Evolutionary conservation across 2,329 filamentous ascomycete species (phyloP).

Genomic region (Dendrostoma leiphaemia): DNA sequence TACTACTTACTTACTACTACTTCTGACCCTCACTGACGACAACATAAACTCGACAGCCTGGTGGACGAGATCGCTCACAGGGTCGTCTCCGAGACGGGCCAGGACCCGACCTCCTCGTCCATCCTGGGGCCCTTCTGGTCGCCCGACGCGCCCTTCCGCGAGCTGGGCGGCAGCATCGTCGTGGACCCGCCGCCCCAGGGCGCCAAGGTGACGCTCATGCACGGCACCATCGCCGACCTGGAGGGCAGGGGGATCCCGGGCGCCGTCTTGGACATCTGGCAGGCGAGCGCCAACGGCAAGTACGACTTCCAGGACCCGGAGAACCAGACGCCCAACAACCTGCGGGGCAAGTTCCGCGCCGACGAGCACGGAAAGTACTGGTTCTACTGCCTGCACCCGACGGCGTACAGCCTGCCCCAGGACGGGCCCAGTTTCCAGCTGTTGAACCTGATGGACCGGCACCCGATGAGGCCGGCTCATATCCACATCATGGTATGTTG

Average conservation of each 20-base stretch:
- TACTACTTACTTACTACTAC: no score
- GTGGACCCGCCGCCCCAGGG: conserved; percentile 34
- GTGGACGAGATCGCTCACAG: conserved; percentile 66
- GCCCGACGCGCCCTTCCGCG: conserved; percentile 54
- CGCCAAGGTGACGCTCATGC: conserved; percentile 50
- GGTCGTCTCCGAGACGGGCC: conserved; percentile 35
- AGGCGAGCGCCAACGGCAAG: conserved; percentile 55
- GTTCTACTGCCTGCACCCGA: conserved; percentile 64
- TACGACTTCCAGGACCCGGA: conserved; percentile 64
- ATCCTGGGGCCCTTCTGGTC: conserved; percentile 70
- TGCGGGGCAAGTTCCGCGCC: conserved; percentile 62
- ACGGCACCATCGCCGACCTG: conserved; percentile 36
- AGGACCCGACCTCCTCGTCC: conserved; percentile 57
- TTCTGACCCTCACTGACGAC: no score
- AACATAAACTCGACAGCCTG: no score
- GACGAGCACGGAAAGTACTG: conserved; percentile 59
- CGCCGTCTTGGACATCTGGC: conserved; percentile 60
- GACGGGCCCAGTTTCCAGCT: conserved; percentile 36
- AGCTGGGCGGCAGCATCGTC: conserved; percentile 55
- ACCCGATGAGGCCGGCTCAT: conserved; percentile 24
- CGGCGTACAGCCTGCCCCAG: conserved; percentile 59
- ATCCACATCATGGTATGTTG: conserved; percentile 24
- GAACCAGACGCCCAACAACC: conserved; percentile 59
- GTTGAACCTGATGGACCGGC: conserved; percentile 24
- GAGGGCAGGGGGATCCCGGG: conserved; percentile 29